Evolutionary conservation across 2,329 filamentous ascomycete genomes (phyloP).

Genomic region (Arthrobotrys sphaeroides): DNA sequence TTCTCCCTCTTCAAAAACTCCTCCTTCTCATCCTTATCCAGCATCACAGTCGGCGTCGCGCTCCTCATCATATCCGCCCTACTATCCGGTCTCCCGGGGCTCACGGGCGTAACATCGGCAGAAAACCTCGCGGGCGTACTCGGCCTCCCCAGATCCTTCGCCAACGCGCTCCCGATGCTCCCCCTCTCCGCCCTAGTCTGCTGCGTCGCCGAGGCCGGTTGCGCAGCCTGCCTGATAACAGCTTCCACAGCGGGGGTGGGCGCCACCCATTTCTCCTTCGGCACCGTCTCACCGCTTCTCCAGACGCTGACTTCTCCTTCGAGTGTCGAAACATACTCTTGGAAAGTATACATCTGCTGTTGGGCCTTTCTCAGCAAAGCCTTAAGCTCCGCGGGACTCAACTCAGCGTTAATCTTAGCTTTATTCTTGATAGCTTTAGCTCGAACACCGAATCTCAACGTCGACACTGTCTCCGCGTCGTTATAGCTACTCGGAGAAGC

Average conservation of each 20-base stretch:
- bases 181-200: slow-evolving; percentile 55
- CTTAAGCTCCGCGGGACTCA: slow-evolving; percentile 95
- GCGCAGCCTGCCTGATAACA: slow-evolving; percentile 57
- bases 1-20: slow-evolving; percentile 96
- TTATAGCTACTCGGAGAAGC: slow-evolving; percentile 95
- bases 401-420: slow-evolving; percentile 98
- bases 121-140: slow-evolving; percentile 70
- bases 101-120: slow-evolving; percentile 63
- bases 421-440: slow-evolving; percentile 99
- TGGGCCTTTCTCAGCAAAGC: slow-evolving; percentile 90
- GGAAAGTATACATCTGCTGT: slow-evolving; percentile 85
- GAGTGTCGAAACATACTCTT: slow-evolving; percentile 82
- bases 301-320: slow-evolving; percentile 87
- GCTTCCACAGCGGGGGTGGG: slow-evolving; percentile 69
- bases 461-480: slow-evolving; percentile 98
- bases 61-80: slow-evolving; percentile 56
- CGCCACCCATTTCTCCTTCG: slow-evolving; percentile 86
- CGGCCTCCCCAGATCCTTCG: slow-evolving; percentile 66
- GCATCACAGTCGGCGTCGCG: slow-evolving; percentile 63
- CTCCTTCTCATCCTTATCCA: slow-evolving; percentile 95
- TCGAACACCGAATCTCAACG: slow-evolving; percentile 92
- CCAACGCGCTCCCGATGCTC: slow-evolving; percentile 60
- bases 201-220: slow-evolving; percentile 62
- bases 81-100: slow-evolving; percentile 65
- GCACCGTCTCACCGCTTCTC: slow-evolving; percentile 87